Conservation (phyloP, 345 rosid species). For the Toxicodendron radicans region DNA sequence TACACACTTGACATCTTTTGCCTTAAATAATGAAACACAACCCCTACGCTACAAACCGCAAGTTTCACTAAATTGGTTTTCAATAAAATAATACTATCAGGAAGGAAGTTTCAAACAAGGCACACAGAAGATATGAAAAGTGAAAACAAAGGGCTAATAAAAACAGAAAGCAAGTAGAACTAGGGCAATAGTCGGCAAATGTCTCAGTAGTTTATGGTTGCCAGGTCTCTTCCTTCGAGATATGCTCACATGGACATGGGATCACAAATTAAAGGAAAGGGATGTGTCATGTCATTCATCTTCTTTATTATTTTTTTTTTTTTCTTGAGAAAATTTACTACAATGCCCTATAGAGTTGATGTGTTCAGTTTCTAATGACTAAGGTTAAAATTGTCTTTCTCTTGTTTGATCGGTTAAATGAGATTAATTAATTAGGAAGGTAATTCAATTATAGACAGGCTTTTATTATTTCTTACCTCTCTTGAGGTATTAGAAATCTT, state of each 20-base stretch:
- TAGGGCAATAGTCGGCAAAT: constrained; percentile 24
- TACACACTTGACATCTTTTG: constrained; percentile 10
- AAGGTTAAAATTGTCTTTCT: too few species aligned
- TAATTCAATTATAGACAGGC: too few species aligned
- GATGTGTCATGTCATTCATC: constrained; percentile 24
- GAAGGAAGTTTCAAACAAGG: neutral
- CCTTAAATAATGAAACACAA: neutral
- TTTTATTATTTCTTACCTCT: too few species aligned
- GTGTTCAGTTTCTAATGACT: too few species aligned
- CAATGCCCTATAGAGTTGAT: constrained; percentile 11
- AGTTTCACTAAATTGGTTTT: neutral
- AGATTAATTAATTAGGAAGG: too few species aligned
- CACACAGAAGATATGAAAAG: neutral
- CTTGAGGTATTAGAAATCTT: too few species aligned
- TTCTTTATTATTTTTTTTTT: neutral
- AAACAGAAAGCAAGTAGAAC: constrained; percentile 9
- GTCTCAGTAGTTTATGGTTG: constrained; percentile 32
- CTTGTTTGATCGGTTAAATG: too few species aligned
- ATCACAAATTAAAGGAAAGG: constrained; percentile 43
- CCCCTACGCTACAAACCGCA: neutral
- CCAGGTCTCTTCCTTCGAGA: constrained; percentile 49
- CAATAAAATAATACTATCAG: too few species aligned
- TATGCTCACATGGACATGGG: constrained; percentile 50
- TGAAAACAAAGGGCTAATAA: constrained; percentile 7
- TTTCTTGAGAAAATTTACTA: neutral